Percentiles rank a stretch among this genome's conserved stretches.
Conservation (phyloP, 2,329 filamentous ascomycete species). For the Sporothrix pallida region DNA sequence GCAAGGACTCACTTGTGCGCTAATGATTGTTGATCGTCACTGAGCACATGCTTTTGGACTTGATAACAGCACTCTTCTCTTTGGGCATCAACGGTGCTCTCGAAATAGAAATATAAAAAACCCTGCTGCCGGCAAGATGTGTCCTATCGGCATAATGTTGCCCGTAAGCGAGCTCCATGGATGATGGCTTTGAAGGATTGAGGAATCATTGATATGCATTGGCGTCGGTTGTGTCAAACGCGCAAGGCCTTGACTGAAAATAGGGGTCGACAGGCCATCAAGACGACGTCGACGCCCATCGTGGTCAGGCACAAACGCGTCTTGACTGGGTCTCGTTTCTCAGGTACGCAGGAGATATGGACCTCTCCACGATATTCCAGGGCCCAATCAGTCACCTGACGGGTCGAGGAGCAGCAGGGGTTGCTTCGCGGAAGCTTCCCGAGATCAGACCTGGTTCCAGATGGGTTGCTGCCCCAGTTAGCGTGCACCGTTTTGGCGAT, state of each 20-base stretch:
- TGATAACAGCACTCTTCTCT: neutral
- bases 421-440: constrained; percentile 24
- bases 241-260: neutral
- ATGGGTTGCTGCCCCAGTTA: constrained; percentile 18
- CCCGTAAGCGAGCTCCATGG: neutral
- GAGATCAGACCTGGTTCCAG: constrained; percentile 22
- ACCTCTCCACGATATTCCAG: constrained; percentile 3
- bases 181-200: too few relatives aligned
- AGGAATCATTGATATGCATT: too few relatives aligned
- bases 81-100: neutral
- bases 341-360: neutral
- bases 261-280: neutral
- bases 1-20: constrained; percentile 18
- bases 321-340: neutral
- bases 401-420: constrained; percentile 6
- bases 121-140: neutral
- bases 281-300: neutral
- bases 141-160: neutral
- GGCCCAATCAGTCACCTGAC: constrained; percentile 21
- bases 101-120: neutral
- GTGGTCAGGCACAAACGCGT: neutral
- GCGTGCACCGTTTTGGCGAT: neutral
- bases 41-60: too few relatives aligned
- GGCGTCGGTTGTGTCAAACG: too few relatives aligned
- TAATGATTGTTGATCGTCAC: neutral